Percentiles rank a stretch among this genome's conserved stretches.
phyloP scores from a whole-genome alignment of 805 yeast genomes.

The Cyberlindnera meyerae region DNA sequence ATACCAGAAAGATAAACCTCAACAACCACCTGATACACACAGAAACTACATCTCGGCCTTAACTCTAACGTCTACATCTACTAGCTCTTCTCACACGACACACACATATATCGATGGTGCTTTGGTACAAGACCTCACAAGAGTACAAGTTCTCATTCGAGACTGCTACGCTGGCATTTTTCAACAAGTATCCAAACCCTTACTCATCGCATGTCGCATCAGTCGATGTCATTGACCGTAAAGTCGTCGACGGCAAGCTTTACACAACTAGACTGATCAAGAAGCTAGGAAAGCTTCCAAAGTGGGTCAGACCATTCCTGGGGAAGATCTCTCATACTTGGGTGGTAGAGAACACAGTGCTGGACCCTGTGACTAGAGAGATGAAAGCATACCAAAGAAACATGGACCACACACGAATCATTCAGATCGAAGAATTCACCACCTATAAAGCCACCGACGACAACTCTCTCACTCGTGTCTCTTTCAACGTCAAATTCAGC shows the following conservation, averaged over 20 bases:
- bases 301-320: slow-evolving; percentile 70
- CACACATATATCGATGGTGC: slow-evolving; percentile 45
- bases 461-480: slow-evolving; percentile 39
- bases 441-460: slow-evolving; percentile 40
- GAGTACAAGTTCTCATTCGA: slow-evolving; percentile 59
- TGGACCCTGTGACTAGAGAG: slow-evolving; percentile 53
- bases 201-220: slow-evolving; percentile 81
- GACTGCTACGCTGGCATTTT: slow-evolving; percentile 72
- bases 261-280: slow-evolving; percentile 68
- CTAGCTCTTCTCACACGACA: neutral
- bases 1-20: too few relatives aligned
- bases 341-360: slow-evolving; percentile 74
- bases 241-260: slow-evolving; percentile 62
- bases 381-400: slow-evolving; percentile 74
- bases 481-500: slow-evolving; percentile 61
- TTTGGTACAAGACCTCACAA: slow-evolving; percentile 52
- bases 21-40: too few relatives aligned
- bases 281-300: slow-evolving; percentile 77
- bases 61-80: too few relatives aligned
- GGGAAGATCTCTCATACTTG: slow-evolving; percentile 68
- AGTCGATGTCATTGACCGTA: slow-evolving; percentile 65
- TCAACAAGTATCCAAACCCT: slow-evolving; percentile 71
- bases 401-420: slow-evolving; percentile 74
- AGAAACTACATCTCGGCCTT: too few relatives aligned
- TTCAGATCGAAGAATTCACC: slow-evolving; percentile 75